Base-by-base conservation (phyloP, 1,284 basidiomycete genomes). In the Naganishia liquefaciens region DNA sequence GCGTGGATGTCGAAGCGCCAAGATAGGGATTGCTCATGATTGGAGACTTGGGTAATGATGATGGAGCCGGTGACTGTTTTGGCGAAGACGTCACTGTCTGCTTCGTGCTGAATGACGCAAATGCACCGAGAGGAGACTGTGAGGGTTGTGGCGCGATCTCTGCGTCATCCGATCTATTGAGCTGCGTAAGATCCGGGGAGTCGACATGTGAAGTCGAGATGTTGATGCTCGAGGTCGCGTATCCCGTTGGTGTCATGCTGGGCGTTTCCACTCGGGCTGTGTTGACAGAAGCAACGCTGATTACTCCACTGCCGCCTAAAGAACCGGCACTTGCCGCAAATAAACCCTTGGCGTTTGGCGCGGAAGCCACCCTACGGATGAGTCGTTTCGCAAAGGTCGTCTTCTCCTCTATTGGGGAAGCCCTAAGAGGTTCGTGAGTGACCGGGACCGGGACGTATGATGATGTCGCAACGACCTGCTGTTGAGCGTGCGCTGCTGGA, bases 341-440 rank as follows among this genome's bases (percentile, higher is more conserved):
- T 23, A 97, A 82, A 47, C 88, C 89, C 77, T 98, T 99, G 53
- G 93, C 88, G 76, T 98, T 98, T 1, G 95, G 95, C 1, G 94
- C 94, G 25, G 93, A 96, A 1, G 94, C 93, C 50, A 98, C 95
- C 44, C 95, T 87, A 55, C 95, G 87, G 44, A 99, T 86, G 78
- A 96, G 93, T 33, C 92, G 86, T 54, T 88, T 84, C 9, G 90
- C 88, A 1, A 77, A 76, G 4, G 74, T 74, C 7, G 54, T 44
- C 46, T 51, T 65, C 37, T 58, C 39, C 33, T 44, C 49, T 39
- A 49, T 42, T 5, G 57, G 43, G 6, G 60, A 62, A 30, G 44
- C 39, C 21, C 55, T 30, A 13, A 58, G 44, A 30, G 62, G 49
- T 30, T 43, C 43, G 33, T 64, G 54, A 42, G 40, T 39, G 13